Base-by-base conservation (phyloP, 2,329 filamentous ascomycete genomes). In the Acephala macrosclerotiorum region DNA sequence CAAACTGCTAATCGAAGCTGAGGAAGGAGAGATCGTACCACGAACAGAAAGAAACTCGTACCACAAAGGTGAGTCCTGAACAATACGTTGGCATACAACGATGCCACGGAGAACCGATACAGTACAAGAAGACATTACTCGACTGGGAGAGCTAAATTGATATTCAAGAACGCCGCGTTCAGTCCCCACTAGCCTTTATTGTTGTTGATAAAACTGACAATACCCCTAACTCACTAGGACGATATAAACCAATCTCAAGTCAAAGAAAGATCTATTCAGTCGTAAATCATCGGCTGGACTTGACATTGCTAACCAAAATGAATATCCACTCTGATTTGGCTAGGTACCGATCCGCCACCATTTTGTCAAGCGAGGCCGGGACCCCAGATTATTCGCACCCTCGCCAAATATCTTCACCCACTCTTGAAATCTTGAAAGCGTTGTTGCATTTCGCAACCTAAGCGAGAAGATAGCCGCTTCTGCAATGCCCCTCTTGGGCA, bases 321-420 rank as follows among this genome's bases (percentile, higher is more conserved):
- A 16, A 16, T 18, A 2, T 18, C 18, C 40, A 16, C 40, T 42
- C n/a, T 18, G 40, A 42, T 42, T n/a, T 42, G 40, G 18, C 16
- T 18, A 42, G 40, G 40, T 12, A 16, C 40, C 40, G n/a, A 42
- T 5, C 40, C 40, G 40, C n/a, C 40, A 42, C 40, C 40, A 18
- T n/a, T 42, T 42, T 16, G n/a, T 42, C 40, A 49, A 49, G 45
- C 45, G 45, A 49, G n/a, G n/a, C 25, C 45, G n/a, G 18, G n/a
- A 22, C 45, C 45, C 38, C n/a, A 14, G 20, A 49, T 22, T 22
- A 25, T 22, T 49, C 45, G 9, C 45, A 49, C 45, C 12, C 45
- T 49, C 45, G 45, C 45, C 45, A 49, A 49, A 49, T 20, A 22
- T 25, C n/a, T 49, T n/a, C 45, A n/a, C 45, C 45, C 45, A 49